Base-by-base conservation (phyloP, 2,329 filamentous ascomycete species). In the Onygenales sp. region DNA sequence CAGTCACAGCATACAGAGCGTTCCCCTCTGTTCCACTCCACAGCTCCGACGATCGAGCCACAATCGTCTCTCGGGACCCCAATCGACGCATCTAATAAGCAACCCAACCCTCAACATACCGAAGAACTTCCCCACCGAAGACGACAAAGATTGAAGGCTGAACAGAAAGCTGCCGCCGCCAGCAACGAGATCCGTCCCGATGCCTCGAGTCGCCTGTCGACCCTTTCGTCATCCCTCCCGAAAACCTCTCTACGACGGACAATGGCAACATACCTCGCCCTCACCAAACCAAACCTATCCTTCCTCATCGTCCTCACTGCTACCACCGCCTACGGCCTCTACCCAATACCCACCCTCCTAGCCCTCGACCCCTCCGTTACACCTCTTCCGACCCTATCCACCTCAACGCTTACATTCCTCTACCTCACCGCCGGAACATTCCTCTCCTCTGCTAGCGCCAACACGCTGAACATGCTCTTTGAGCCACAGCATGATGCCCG, bases 381-480 rank as follows among this genome's bases (percentile, higher is more conserved):
- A 38, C 69, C 69, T 52, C 68, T 73, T 21, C 71, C 71, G 17
- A 89, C 93, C 0, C 78, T 97, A 51, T 75, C 73, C 2, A 75
- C 72, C 17, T 94, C 88, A 57, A 89, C 93, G 2, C 77, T 97
- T 52, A 98, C 93, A 7, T 84, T 97, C 14, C 78, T 94, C 50
- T 97, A 95, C 75, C 83, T 98, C 50, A 95, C 92, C 0, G 83
- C 83, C 3, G 92, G 93, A 55, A 97, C 93, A 0, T 84, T 91
- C 4, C 78, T 96, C 17, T 93, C 89, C 68, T 87, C 83, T n/a
- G 89, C 91, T 43, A 89, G 87, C 55, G 93, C 93, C 43, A 98
- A 98, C 68, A 83, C 93, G 1, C 78, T 97, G 60, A 98, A 98
- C 71, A 98, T 98, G 93, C 83, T 96, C 55, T 90, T 96, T 71